phyloP scores from a whole-genome alignment of 371 early-diverging fungal genomes.

The Cokeromyces recurvatus region DNA sequence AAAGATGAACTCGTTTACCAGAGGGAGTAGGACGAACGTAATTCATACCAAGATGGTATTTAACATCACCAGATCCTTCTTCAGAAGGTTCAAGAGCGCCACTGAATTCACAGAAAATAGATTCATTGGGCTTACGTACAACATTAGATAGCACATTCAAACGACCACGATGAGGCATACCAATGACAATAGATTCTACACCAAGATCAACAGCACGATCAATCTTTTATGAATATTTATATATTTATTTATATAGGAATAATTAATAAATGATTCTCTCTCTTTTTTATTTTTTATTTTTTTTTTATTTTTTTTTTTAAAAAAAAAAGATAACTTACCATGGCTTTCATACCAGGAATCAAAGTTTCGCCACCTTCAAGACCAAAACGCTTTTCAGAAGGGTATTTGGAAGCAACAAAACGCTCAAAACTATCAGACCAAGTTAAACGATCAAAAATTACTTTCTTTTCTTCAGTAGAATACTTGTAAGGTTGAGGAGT shows the following conservation, averaged over 20 bases:
- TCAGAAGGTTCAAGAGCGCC: slow-evolving; percentile 66
- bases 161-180: slow-evolving; percentile 98
- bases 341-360: slow-evolving; percentile 96
- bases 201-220: slow-evolving; percentile 91
- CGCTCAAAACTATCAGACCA: slow-evolving; percentile 97
- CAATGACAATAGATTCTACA: slow-evolving; percentile 90
- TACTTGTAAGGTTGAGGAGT: slow-evolving; percentile 83
- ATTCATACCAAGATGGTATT: slow-evolving; percentile 97
- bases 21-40: slow-evolving; percentile 93
- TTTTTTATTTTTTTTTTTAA: neutral
- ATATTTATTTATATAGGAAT: neutral
- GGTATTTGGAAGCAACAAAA: slow-evolving; percentile 91
- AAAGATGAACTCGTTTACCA: slow-evolving; percentile 93
- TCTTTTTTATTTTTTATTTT: neutral
- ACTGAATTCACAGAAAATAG: slow-evolving; percentile 96
- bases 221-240: no score
- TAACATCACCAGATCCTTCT: slow-evolving; percentile 97
- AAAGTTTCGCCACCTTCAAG: slow-evolving; percentile 95
- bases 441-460: slow-evolving; percentile 91
- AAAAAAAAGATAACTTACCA: slow-evolving; percentile 49
- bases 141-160: slow-evolving; percentile 97
- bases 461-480: slow-evolving; percentile 79
- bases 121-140: slow-evolving; percentile 95
- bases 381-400: slow-evolving; percentile 96
- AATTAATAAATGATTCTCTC: neutral